These are phyloP conservation scores for Knoxdaviesia proteae DNA, from an alignment of 2,329 filamentous ascomycete genomes.

Conservation along the genomic window DNA sequence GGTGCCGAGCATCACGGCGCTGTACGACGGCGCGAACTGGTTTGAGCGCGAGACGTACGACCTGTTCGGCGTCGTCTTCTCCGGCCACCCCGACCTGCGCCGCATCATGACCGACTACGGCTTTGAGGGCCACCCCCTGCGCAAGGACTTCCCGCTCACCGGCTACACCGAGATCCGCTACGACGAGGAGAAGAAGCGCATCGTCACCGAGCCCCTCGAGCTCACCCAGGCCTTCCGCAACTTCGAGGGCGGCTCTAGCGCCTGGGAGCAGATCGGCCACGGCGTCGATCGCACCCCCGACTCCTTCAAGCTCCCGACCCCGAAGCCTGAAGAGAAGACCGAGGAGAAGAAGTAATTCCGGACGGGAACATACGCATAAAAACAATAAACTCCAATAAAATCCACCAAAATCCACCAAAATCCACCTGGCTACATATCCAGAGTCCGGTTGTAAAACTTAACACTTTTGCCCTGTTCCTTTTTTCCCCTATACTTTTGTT, in stretches of 20 bases:
- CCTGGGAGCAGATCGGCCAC: conserved; percentile 43
- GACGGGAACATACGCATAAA: background rate
- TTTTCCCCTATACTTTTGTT: no score
- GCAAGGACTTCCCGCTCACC: conserved; percentile 95
- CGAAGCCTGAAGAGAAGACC: conserved; percentile 83
- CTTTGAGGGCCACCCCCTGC: conserved; percentile 89
- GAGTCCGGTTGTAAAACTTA: no score
- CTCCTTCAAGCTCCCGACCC: conserved; percentile 79
- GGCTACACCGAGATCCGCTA: conserved; percentile 97
- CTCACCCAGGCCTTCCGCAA: conserved; percentile 97
- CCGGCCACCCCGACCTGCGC: conserved; percentile 81
- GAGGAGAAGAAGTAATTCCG: conserved; percentile 72
- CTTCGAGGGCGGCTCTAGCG: conserved; percentile 72
- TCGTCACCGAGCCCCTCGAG: conserved; percentile 93
- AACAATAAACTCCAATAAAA: background rate
- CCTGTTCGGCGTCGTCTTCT: conserved; percentile 92
- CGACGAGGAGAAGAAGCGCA: conserved; percentile 99
- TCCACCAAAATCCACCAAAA: background rate
- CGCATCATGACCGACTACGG: conserved; percentile 99
- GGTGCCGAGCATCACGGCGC: conserved; percentile 65
- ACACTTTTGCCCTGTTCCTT: no score
- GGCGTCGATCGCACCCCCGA: conserved; percentile 68
- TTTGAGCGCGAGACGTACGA: conserved; percentile 97
- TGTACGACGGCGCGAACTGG: conserved; percentile 96
- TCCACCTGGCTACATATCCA: no score